These are phyloP conservation scores for Candida ponderosae DNA, from an alignment of 805 yeast genomes.

Conservation along the genomic window DNA sequence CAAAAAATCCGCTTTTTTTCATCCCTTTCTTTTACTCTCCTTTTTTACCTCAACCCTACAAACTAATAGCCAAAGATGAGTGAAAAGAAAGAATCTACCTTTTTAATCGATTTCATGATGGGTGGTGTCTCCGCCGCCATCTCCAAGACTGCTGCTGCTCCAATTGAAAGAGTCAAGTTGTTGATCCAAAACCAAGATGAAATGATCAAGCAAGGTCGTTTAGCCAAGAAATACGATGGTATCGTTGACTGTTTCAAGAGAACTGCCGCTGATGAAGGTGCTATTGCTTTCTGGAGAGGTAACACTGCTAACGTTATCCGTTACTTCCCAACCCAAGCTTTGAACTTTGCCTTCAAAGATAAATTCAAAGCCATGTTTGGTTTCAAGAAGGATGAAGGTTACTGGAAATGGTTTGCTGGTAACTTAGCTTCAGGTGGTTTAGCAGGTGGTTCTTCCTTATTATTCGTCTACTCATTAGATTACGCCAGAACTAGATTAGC, in stretches of 20 bases:
- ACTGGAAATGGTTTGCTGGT: slow-evolving; percentile 94
- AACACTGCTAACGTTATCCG: slow-evolving; percentile 98
- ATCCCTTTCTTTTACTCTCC: not conserved
- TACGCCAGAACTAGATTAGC: slow-evolving; percentile 99
- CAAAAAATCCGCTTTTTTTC: slow-evolving; percentile 1
- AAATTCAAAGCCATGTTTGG: slow-evolving; percentile 93
- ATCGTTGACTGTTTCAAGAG: slow-evolving; percentile 89
- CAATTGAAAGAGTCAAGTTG: slow-evolving; percentile 94
- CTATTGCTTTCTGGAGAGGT: slow-evolving; percentile 96
- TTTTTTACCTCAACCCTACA: not conserved
- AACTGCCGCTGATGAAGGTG: slow-evolving; percentile 92
- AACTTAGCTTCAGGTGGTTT: slow-evolving; percentile 98
- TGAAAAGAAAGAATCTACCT: slow-evolving; percentile 34
- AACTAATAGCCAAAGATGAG: slow-evolving; percentile 12
- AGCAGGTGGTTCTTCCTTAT: slow-evolving; percentile 93
- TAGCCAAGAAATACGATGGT: slow-evolving; percentile 81
- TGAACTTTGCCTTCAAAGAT: slow-evolving; percentile 97
- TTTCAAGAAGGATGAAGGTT: slow-evolving; percentile 92
- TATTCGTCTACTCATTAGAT: slow-evolving; percentile 94
- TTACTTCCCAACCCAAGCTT: slow-evolving; percentile 99
- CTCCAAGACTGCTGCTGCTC: slow-evolving; percentile 96
- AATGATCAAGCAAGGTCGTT: slow-evolving; percentile 97
- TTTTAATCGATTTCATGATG: slow-evolving; percentile 74
- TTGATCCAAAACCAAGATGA: slow-evolving; percentile 97
- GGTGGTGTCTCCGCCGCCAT: slow-evolving; percentile 99